These are phyloP conservation scores for Fusarium sp. DNA, from an alignment of 2,329 filamentous ascomycete species.

Conservation along the genomic window DNA sequence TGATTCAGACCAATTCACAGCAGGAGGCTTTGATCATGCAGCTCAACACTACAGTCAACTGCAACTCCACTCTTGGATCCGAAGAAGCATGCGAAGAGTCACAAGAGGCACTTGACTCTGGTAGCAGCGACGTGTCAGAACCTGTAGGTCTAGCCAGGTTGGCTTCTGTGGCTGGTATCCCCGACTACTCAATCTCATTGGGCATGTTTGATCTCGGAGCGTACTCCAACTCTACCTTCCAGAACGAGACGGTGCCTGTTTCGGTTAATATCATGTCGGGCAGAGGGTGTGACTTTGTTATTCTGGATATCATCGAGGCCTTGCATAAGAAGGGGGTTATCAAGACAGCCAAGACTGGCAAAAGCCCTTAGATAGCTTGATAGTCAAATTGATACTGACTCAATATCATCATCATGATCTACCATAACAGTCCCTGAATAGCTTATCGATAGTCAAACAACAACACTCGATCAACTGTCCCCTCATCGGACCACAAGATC, in stretches of 20 bases:
- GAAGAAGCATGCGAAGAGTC: constrained; percentile 14
- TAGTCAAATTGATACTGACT: too few relatives aligned
- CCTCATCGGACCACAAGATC: not conserved
- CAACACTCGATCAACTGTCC: not conserved
- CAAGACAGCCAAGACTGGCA: not conserved
- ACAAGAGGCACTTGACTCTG: not conserved
- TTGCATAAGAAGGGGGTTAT: not conserved
- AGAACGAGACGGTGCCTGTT: constrained; percentile 4
- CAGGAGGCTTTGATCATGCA: not conserved
- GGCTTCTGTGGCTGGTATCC: constrained; percentile 19
- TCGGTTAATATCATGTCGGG: constrained; percentile 6
- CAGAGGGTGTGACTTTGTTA: constrained; percentile 28
- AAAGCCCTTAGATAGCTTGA: not conserved
- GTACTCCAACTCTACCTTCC: constrained; percentile 1
- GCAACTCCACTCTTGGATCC: constrained; percentile 14
- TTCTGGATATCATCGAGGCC: constrained; percentile 18
- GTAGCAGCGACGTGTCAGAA: fast-evolving
- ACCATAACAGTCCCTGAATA: not conserved
- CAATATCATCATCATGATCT: too few relatives aligned
- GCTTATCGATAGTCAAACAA: not conserved
- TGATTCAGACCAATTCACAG: not conserved
- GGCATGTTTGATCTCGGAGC: constrained; percentile 18
- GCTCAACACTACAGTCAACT: constrained; percentile 12
- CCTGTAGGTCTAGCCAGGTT: not conserved
- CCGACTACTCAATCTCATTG: constrained; percentile 25